Evolutionary conservation across 2,329 filamentous ascomycete species (phyloP), one percentile per base, ranked within the genome.

Genomic region (Cercospora nicotianae): DNA sequence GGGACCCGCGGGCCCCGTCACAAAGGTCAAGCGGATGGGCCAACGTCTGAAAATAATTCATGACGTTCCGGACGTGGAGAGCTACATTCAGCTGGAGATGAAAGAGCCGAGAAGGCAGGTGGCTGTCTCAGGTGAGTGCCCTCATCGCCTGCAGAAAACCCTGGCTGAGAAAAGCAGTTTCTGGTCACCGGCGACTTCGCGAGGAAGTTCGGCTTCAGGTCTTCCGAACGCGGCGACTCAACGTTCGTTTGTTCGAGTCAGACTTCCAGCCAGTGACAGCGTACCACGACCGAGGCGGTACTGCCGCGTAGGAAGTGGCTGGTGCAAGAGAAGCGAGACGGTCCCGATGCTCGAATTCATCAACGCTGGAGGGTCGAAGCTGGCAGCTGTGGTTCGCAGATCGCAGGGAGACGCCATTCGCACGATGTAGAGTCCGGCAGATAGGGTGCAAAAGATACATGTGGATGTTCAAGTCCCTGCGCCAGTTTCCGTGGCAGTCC

Each of bases 51-150:
- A 63, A 20, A 39, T 63, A 20, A 63, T 63, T n/a, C 13, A 36
- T 18, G 16, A 63, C 42, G 12, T 63, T 36, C 42, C 60, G 31
- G 60, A 63, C 10, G 16, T 63, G 2, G 42, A 53, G 16, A 53
- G 60, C 60, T 63, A 63, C 9, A 26, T 63, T 31, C 26, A 53
- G 26, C 60, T 53, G 4, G 60, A 63, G 39, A 51, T 63, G 9
- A 63, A 63, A 39, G 39, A 63, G 23, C 42, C 20, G 9, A 23
- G 13, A 18, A 30, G 26, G 20, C 5, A 53, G 23, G 42, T 63
- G 5, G 60, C 60, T 9, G 26, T 63, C 59, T 42, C 9, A 42
- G 36, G 36, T 62, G n/a, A 18, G 59, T 62, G 5, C 18, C 8
- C n/a, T 62, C 12, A 13, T 48, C 18, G n/a, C 18, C 39, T 3